Evolutionary conservation across 2,329 filamentous ascomycete species (phyloP), one percentile per base, ranked within the genome.

Genomic region (Seiridium unicorne): DNA sequence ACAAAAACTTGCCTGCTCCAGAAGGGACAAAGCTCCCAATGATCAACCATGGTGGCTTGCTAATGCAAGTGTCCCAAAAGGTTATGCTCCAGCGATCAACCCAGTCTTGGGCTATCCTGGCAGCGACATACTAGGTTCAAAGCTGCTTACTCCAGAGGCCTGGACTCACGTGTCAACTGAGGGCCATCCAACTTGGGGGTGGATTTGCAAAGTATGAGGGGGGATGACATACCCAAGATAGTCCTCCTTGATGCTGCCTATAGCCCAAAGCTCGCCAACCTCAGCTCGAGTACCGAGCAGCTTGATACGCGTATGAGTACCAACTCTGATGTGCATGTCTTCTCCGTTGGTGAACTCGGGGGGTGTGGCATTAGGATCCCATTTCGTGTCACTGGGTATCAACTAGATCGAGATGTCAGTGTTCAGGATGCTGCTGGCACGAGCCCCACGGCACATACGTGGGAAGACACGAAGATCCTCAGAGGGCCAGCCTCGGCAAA

Each of bases 331-430:
- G 42, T 93, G 89, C 66, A 93, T 92, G 66, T 97, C 95, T 63
- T 91, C 92, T 70, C 97, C 94, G 75, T 99, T 94, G 44, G 93
- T 97, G 76, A 93, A 99, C 71, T 96, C 92, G 3, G 94, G 93
- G n/a, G 95, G 95, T 44, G 94, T 97, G 56, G 94, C 93, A 69
- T 97, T 97, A 51, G 92, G 90, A 72, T 97, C 94, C 82, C 92
- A 98, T 76, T 92, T 95, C 77, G 97, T 92, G 64, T 96, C 92
- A 65, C 86, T 85, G 1, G 95, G 93, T 68, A 99, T 97, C 79
- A 95, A 87, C 92, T 96, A 73, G 61, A 67, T 56, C 34, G 51
- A 61, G 68, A 55, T 61, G 68, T 73, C 62, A 72, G 67, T 62
- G 59, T 51, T 38, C 18, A 44, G 49, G 55, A 55, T 40, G 34